Evolutionary conservation across 345 rosid species (phyloP).

Genomic region (Eutrema yunnanense): DNA sequence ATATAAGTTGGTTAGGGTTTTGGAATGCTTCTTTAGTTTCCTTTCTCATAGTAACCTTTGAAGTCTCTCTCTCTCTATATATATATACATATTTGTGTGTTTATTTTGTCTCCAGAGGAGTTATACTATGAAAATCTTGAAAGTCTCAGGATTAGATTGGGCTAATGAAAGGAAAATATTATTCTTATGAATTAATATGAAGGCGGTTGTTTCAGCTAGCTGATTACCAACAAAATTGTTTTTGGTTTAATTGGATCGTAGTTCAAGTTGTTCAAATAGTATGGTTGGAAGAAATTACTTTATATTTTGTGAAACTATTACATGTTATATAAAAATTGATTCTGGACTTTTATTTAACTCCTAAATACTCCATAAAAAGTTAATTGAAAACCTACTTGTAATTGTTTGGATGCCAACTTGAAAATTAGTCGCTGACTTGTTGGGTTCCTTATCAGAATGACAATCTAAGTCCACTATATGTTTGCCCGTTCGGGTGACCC

Average conservation of each 20-base stretch:
- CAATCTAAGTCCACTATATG: constrained; percentile 19
- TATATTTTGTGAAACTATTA: background rate
- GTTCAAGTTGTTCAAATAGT: background rate
- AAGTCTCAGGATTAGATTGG: background rate
- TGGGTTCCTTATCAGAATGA: background rate
- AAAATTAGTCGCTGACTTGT: constrained; percentile 5
- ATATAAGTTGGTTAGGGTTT: background rate
- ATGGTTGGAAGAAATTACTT: background rate
- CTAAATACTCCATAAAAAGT: background rate
- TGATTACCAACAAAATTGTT: background rate
- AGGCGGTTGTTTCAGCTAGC: background rate
- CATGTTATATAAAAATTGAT: background rate
- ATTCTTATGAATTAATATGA: background rate
- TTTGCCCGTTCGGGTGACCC: constrained; percentile 12
- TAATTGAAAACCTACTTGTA: background rate
- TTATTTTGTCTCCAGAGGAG: background rate
- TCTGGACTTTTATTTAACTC: background rate
- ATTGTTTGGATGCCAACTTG: constrained; percentile 20
- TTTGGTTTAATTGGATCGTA: background rate
- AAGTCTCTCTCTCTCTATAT: background rate
- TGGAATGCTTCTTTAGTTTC: background rate
- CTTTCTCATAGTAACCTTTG: background rate
- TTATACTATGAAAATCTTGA: background rate
- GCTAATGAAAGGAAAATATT: background rate
- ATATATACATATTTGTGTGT: background rate